Evolutionary conservation across 2,329 filamentous ascomycete genomes (phyloP).

Genomic region (Nannizzia gypsea): DNA sequence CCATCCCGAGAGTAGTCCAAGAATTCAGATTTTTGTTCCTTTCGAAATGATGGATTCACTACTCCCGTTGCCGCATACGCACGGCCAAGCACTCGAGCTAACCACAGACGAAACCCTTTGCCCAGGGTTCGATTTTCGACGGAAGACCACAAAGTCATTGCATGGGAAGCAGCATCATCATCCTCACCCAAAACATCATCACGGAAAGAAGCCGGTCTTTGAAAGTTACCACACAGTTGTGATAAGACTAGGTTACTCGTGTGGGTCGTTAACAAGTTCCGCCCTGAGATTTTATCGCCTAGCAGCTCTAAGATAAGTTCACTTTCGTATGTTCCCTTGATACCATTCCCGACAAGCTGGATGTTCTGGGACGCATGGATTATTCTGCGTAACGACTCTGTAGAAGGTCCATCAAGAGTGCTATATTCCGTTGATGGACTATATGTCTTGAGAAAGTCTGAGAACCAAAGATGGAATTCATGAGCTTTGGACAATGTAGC

Average conservation of each 20-base stretch:
- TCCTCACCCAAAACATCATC: conserved; percentile 62
- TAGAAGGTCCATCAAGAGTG: conserved; percentile 37
- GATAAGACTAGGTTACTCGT: conserved; percentile 37
- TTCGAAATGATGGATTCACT: conserved; percentile 38
- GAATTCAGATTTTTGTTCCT: conserved; percentile 25
- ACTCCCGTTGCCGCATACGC: conserved; percentile 67
- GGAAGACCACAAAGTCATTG: conserved; percentile 63
- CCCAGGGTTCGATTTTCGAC: conserved; percentile 54
- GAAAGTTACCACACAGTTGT: conserved; percentile 61
- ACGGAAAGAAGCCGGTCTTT: conserved; percentile 44
- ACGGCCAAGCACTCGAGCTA: conserved; percentile 69
- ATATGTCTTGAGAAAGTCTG: conserved; percentile 54
- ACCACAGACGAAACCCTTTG: conserved; percentile 68
- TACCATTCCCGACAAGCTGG: conserved; percentile 55
- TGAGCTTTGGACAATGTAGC: conserved; percentile 65
- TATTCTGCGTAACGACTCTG: conserved; percentile 53
- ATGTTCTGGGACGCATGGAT: conserved; percentile 57
- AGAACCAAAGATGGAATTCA: conserved; percentile 68
- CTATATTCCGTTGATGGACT: conserved; percentile 37
- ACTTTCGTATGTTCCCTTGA: conserved; percentile 62
- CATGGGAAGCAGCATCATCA: conserved; percentile 48
- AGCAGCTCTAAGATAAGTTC: conserved; percentile 68
- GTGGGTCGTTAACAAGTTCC: conserved; percentile 60
- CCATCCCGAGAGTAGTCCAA: conserved; percentile 7
- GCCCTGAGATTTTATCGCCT: conserved; percentile 52